These are phyloP conservation scores for Forsythia suspensa DNA, from an alignment of 257 asterid species.

Conservation along the genomic window DNA sequence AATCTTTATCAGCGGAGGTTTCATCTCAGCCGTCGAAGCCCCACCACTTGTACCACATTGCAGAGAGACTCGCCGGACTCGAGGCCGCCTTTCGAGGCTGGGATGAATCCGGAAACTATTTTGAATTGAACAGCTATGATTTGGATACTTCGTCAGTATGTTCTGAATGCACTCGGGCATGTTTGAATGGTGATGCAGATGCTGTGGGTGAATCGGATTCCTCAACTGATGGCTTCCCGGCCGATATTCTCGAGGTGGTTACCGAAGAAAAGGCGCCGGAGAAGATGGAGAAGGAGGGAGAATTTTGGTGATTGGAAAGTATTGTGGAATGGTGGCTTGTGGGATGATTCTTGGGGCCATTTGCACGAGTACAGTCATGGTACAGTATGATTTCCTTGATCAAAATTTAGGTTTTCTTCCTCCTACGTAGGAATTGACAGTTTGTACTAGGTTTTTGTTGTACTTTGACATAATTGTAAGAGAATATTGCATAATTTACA, in stretches of 20 bases:
- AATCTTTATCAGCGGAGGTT: slow-evolving; percentile 28
- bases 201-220: background rate
- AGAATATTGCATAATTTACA: background rate
- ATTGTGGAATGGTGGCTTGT: background rate
- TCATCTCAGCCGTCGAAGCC: slow-evolving; percentile 24
- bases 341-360: slow-evolving; percentile 11
- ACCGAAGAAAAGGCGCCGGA: background rate
- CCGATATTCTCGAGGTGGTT: background rate
- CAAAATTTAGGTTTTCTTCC: slow-evolving; percentile 2
- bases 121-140: background rate
- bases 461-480: background rate
- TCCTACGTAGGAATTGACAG: background rate
- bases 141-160: slow-evolving; percentile 18
- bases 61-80: slow-evolving; percentile 18
- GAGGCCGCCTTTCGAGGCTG: slow-evolving; percentile 19
- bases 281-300: background rate
- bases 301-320: background rate
- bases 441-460: background rate
- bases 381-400: background rate
- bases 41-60: slow-evolving; percentile 19
- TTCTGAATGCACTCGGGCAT: slow-evolving; percentile 25
- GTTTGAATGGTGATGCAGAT: slow-evolving; percentile 10
- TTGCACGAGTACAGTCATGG: slow-evolving; percentile 9
- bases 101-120: background rate
- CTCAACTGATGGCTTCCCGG: background rate